A percentile compares a stretch with the other conserved stretches of the same genome.
Evolutionary conservation across 768 basidiomycete genomes (phyloP).

Genomic region (Tylopilus vinaceipallidus): DNA sequence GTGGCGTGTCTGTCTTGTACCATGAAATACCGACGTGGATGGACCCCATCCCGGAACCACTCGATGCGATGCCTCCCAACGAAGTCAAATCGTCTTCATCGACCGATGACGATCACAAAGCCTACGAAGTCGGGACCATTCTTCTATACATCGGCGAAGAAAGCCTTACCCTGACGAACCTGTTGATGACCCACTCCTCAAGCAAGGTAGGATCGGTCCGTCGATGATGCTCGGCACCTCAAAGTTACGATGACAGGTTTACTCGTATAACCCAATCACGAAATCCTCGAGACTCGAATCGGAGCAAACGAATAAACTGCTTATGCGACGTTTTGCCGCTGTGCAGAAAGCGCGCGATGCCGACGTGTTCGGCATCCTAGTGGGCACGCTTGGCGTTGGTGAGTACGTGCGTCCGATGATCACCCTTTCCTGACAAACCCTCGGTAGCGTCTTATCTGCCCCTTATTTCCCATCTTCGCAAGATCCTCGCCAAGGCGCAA

Average conservation of each 20-base stretch:
- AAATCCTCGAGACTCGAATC: conserved; percentile 55
- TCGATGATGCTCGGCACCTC: background rate
- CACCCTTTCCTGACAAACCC: background rate
- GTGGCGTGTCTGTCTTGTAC: conserved; percentile 37
- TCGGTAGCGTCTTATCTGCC: conserved; percentile 77
- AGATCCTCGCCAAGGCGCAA: conserved; percentile 56
- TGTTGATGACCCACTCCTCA: conserved; percentile 78
- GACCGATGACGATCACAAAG: background rate
- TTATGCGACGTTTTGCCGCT: conserved; percentile 86
- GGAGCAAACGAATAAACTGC: conserved; percentile 67
- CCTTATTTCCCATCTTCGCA: conserved; percentile 78
- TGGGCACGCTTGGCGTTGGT: conserved; percentile 92
- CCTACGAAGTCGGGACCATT: conserved; percentile 2
- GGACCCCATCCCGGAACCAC: conserved; percentile 10
- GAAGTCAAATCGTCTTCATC: background rate
- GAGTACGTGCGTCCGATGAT: conserved; percentile 20
- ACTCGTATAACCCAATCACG: conserved; percentile 68
- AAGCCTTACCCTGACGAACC: conserved; percentile 75
- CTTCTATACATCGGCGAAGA: conserved; percentile 76
- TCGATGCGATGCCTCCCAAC: background rate
- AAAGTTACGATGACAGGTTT: conserved; percentile 47
- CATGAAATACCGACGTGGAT: conserved; percentile 30
- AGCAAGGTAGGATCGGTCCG: conserved; percentile 46
- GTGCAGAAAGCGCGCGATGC: conserved; percentile 89
- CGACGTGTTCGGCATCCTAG: conserved; percentile 92